Percentiles rank a stretch among this genome's conserved stretches.
phyloP scores from a whole-genome alignment of 2,329 filamentous ascomycete species.

The Apiospora pterosperma region DNA sequence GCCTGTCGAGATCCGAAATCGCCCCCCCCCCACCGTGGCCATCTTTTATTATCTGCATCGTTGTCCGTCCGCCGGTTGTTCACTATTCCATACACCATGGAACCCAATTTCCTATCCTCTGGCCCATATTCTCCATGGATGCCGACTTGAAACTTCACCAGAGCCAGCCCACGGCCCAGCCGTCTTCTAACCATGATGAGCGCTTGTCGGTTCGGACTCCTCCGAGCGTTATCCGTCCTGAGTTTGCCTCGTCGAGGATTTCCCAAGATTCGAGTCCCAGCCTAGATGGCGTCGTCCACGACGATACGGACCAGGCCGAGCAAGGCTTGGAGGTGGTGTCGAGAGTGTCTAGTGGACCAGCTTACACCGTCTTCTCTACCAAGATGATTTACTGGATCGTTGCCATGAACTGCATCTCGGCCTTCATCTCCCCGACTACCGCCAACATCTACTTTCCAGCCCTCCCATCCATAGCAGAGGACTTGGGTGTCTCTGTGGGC shows the following conservation, averaged over 20 bases:
- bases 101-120: neutral
- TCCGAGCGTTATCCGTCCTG: neutral
- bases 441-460: slow-evolving; percentile 56
- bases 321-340: slow-evolving; percentile 30
- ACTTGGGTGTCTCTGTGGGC: slow-evolving; percentile 34
- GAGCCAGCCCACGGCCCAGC: neutral
- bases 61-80: neutral
- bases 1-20: neutral
- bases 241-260: neutral
- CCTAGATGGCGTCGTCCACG: neutral
- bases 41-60: neutral
- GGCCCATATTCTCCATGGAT: neutral
- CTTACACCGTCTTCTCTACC: slow-evolving; percentile 37
- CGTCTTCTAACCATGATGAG: neutral
- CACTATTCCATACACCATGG: neutral
- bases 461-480: slow-evolving; percentile 33
- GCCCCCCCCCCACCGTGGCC: neutral
- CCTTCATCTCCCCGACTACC: slow-evolving; percentile 55
- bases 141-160: neutral
- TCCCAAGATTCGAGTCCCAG: neutral
- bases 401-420: slow-evolving; percentile 47
- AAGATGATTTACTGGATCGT: slow-evolving; percentile 49
- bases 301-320: slow-evolving; percentile 10
- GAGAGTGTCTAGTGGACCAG: slow-evolving; percentile 34
- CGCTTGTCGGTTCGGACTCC: neutral